Base-by-base conservation (phyloP, 495 filamentous ascomycete species). In the Achaetomiella virescens region DNA sequence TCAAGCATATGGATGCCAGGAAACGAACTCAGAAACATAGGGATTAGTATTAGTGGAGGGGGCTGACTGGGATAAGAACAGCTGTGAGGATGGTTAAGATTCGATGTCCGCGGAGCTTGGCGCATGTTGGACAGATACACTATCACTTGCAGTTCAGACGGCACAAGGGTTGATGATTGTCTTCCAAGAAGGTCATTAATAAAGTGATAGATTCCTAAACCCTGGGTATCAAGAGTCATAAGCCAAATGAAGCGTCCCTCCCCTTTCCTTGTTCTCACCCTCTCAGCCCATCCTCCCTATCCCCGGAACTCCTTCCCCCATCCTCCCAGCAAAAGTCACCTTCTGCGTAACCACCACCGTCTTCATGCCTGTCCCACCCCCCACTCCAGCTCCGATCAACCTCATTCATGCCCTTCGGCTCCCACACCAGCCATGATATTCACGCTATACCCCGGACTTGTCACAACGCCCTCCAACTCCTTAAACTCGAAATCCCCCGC, bases 281-380 rank as follows among this genome's bases (percentile, higher is more conserved):
- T 33, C 48, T 6, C 36, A 15, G 3, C 21, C 35, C 20, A 10
- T 36, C 37, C 24, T 35, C n/a, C n/a, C n/a, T 43, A 1, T 43
- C 18, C 17, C 15, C 45, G 1, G 45, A 48, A 18, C 8, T 17
- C 20, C 47, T 12, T 2, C 7, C n/a, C 31, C 40, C 29, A 15
- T 7, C 51, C 12, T 17, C 18, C 20, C 38, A 1, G 54, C 47
- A 15, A 57, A 57, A 35, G 55, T 18, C 18, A 58, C 48, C 48
- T 58, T 50, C 33, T 58, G 55, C 27, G 48, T 52, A 0, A 58
- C 55, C 3, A 58, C 55, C 20, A 48, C 51, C 21, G 55, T 52
- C 37, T 58, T 27, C 20, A 58, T 48, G 17, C 41, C 54, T 42
- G 38, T 1, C 43, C 17, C 22, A 6, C 44, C 15, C 47, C 14